Evolutionary conservation across 192 early-diverging fungal species (phyloP).

Genomic region (Helicostylum pulchrum): DNA sequence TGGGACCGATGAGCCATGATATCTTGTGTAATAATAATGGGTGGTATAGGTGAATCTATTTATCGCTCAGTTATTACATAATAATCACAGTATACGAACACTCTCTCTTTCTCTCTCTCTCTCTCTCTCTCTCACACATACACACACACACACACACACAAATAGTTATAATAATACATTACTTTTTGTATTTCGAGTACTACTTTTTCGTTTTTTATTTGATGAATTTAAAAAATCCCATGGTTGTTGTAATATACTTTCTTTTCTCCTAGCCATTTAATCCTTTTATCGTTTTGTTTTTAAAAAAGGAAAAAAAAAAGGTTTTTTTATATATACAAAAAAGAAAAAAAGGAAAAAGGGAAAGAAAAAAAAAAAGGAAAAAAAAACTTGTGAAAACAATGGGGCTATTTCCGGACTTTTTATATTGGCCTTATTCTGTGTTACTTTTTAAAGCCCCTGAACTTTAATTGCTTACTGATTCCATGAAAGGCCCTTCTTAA

Average conservation of each 20-base stretch:
- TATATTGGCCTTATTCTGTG: not conserved
- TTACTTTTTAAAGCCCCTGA: constrained; percentile 9
- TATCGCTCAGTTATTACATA: no score
- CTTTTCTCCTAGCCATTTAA: not conserved
- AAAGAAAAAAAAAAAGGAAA: constrained; percentile 2
- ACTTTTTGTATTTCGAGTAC: not conserved
- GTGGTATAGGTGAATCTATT: constrained; percentile 7
- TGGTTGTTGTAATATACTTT: not conserved
- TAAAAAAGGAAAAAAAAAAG: not conserved
- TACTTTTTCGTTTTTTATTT: not conserved
- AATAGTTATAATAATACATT: not conserved
- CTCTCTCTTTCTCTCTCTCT: no score
- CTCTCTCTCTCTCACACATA: no score
- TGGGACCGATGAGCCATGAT: constrained; percentile 25
- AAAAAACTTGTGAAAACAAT: constrained; percentile 12
- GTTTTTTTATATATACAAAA: not conserved
- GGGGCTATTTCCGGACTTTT: constrained; percentile 9
- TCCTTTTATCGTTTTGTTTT: not conserved
- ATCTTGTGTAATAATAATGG: constrained; percentile 7
- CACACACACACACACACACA: not conserved
- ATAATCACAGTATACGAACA: no score
- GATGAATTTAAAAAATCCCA: constrained; percentile 8
- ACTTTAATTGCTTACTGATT: not conserved
- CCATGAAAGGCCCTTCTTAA: no score
- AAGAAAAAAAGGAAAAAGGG: not conserved